Percentiles rank a stretch among this genome's conserved stretches.
These are phyloP conservation scores for Brassica carinata DNA, from an alignment of 345 rosid genomes.

Conservation along the genomic window DNA sequence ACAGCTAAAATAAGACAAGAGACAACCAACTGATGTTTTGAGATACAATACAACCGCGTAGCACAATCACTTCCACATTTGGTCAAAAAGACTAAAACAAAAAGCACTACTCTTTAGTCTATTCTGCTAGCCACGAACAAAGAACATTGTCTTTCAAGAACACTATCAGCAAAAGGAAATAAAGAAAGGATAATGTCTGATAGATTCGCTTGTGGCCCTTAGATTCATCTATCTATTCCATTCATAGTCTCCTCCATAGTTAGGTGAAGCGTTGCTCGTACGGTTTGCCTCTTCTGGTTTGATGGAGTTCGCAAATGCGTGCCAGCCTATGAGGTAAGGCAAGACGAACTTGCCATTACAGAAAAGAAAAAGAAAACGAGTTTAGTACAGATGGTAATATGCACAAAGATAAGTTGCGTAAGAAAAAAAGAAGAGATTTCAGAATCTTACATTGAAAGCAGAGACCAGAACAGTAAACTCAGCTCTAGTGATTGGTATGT, in stretches of 20 bases:
- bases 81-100: neutral
- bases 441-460: conserved; percentile 70
- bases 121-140: neutral
- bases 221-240: conserved; percentile 59
- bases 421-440: conserved; percentile 16
- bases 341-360: conserved; percentile 62
- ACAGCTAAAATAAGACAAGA: conserved; percentile 4
- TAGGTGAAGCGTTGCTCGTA: conserved; percentile 53
- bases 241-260: conserved; percentile 78
- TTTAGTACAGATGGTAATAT: neutral
- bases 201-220: neutral
- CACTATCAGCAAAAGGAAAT: neutral
- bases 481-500: conserved; percentile 80
- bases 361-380: neutral
- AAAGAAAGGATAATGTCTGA: neutral
- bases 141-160: neutral
- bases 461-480: conserved; percentile 77
- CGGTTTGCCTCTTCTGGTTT: conserved; percentile 53
- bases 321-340: conserved; percentile 88
- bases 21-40: conserved; percentile 4
- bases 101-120: neutral
- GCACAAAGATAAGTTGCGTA: neutral
- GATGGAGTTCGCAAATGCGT: conserved; percentile 66
- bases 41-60: conserved; percentile 6
- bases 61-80: neutral